Evolutionary conservation across 192 early-diverging fungal genomes (phyloP), one percentile per base, ranked within the genome.

Genomic region (Haplosporangium gracile): DNA sequence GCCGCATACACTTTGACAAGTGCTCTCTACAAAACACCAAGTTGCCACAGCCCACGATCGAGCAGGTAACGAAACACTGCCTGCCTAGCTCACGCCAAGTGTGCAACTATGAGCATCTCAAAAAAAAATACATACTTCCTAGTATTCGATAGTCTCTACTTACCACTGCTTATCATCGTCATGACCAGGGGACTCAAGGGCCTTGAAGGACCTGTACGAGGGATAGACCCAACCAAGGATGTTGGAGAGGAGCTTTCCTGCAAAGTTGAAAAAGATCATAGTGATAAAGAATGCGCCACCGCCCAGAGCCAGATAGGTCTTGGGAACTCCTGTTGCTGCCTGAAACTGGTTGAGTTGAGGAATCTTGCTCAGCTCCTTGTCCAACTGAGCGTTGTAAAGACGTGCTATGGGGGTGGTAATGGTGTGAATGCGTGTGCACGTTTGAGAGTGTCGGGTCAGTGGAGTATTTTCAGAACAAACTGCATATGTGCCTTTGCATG

Each of bases 211-310:
- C 70, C 94, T 93, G 78, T 97, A 99, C 18, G 97, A 72, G 43
- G 97, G 97, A 85, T 97, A 99, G 26, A 97, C 88, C 89, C 97
- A 98, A 4, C 97, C 97, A 5, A 97, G 81, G 77, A 95, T 78
- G 86, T 96, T 95, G 68, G 95, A 95, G n/a, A 98, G 82, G 39
- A 98, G 90, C 26, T 90, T 86, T 40, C 93, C 93, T 20, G 90
- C 93, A 65, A 98, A 87, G 88, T 99, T 97, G 88, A 99, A 95
- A 83, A 98, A 96, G 76, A 98, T 94, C 76, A 98, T 91, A 1
- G 95, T 45, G 55, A 94, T 74, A 29, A 93, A 68, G 26, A 97
- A 72, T 15, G 80, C 88, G 36, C 87, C 93, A n/a, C 88, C 71
- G 9, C 95, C 97, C 11, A 88, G 77, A 29, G 91, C 93, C 32